These are phyloP conservation scores for Thecaphora thlaspeos DNA, from an alignment of 1,284 basidiomycete genomes.

Conservation along the genomic window DNA sequence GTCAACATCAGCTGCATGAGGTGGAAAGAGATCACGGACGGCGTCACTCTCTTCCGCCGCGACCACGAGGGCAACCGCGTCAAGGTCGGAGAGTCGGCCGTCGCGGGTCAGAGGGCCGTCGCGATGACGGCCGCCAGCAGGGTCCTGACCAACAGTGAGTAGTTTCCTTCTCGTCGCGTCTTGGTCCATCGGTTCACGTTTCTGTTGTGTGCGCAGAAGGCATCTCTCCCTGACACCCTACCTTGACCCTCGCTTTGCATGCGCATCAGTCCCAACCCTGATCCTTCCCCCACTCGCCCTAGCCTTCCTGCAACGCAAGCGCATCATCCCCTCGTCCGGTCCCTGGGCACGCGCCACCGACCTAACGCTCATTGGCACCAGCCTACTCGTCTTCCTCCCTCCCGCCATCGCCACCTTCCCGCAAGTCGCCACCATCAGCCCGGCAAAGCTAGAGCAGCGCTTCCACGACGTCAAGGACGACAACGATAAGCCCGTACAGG, in stretches of 20 bases:
- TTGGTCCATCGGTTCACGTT: no score
- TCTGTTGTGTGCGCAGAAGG: no score
- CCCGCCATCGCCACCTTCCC: conserved; percentile 65
- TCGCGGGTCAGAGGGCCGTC: conserved; percentile 62
- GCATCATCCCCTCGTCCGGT: conserved; percentile 30
- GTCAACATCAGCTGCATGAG: conserved; percentile 61
- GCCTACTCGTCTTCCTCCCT: conserved; percentile 62
- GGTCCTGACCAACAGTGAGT: conserved; percentile 62
- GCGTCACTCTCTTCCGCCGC: conserved; percentile 61
- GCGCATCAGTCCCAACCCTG: conserved; percentile 59
- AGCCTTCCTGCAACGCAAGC: conserved; percentile 56
- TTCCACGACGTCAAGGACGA: conserved; percentile 56
- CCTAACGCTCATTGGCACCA: conserved; percentile 59
- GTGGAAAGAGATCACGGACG: conserved; percentile 65
- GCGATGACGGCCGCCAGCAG: conserved; percentile 62
- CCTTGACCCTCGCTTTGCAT: background rate
- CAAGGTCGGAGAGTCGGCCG: conserved; percentile 60
- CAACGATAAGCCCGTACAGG: conserved; percentile 45
- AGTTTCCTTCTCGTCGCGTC: background rate
- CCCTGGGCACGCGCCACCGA: conserved; percentile 30
- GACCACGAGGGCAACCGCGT: conserved; percentile 42
- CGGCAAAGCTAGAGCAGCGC: conserved; percentile 58
- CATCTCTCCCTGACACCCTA: background rate
- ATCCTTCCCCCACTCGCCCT: conserved; percentile 63
- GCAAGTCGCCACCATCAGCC: conserved; percentile 59